Base-by-base conservation (phyloP, 495 filamentous ascomycete species). In the Pseudevernia furfuracea region DNA sequence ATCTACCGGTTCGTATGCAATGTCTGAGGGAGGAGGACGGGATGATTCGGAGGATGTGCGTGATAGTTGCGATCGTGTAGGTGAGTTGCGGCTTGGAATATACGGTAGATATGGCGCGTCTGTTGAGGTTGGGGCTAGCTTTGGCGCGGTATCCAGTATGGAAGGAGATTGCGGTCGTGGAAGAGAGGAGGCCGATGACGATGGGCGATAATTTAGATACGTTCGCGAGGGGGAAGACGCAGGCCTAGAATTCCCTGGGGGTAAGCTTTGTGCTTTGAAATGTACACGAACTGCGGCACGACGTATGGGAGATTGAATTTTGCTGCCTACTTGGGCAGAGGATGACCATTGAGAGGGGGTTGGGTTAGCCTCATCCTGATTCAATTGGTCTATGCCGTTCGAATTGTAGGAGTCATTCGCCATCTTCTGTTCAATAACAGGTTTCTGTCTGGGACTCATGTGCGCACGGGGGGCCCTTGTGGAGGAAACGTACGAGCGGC, bases 1-100 rank as follows among this genome's bases (percentile, higher is more conserved):
- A 69, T 96, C 91, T 23, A 85, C 82, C 0, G 91, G 89, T 71
- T 97, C 94, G 72, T 94, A 98, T 25, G 85, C 74, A 30, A 85
- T 76, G 66, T 78, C 83, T 1, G 86, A 82, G 12, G 87, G 84
- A 14, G 89, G 88, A 5, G 89, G 90, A 46, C 88, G 80, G 4
- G 76, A 72, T 69, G 84, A 92, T 55, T 92, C 88, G 7, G 83
- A 77, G 8, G 80, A 80, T 60, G 72, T 78, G 66, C 87, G 82
- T 5, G 86, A 85, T 0, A 91, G 89, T 12, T 87, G 87, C 17
- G 91, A 83, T 53, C 90, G 74, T 0, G 79, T 81, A 0, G 89
- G 85, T 36, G 89, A 86, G 9, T 71, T 71, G 21, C 80, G 77
- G 41, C 74, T 76, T 32, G 80, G 75, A 64, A 82, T 77, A 72